Conservation (phyloP, 2,329 filamentous ascomycete species). For the Exserohilum turcica region DNA sequence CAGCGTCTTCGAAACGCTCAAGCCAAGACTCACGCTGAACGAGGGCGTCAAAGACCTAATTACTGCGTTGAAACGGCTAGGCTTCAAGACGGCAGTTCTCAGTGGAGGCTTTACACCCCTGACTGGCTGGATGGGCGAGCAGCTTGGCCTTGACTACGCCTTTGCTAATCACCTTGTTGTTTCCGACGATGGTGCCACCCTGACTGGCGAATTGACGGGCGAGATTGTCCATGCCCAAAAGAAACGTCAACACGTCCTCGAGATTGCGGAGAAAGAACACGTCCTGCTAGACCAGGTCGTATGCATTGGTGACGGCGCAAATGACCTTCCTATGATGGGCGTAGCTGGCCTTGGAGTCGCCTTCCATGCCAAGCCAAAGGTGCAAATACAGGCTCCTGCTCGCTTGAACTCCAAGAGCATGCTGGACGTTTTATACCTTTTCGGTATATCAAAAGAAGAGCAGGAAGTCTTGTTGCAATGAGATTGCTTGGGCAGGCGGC, state of each 20-base stretch:
- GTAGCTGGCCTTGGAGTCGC: conserved; percentile 77
- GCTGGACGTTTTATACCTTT: conserved; percentile 73
- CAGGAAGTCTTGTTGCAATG: conserved; percentile 54
- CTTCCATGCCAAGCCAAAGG: conserved; percentile 82
- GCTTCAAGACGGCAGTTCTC: conserved; percentile 86
- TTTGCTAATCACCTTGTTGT: conserved; percentile 83
- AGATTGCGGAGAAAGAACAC: conserved; percentile 71
- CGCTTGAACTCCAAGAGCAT: conserved; percentile 73
- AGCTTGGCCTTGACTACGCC: conserved; percentile 85
- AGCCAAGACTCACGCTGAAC: conserved; percentile 77
- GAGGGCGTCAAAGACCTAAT: conserved; percentile 78
- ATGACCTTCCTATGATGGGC: conserved; percentile 80
- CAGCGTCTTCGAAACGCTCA: conserved; percentile 78
- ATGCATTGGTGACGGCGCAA: conserved; percentile 80
- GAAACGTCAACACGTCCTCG: conserved; percentile 72
- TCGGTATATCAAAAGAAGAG: conserved; percentile 73
- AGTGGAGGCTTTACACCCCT: conserved; percentile 92
- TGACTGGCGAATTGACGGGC: conserved; percentile 75
- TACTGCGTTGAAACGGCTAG: conserved; percentile 73
- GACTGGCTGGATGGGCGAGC: conserved; percentile 80
- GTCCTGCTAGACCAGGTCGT: conserved; percentile 70
- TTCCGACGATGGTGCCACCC: conserved; percentile 56
- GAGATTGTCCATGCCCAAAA: conserved; percentile 76
- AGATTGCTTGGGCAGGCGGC: not conserved
- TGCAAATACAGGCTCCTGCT: conserved; percentile 76